Evolutionary conservation across 441 rosid genomes (phyloP).

Genomic region (Populus hybrid): DNA sequence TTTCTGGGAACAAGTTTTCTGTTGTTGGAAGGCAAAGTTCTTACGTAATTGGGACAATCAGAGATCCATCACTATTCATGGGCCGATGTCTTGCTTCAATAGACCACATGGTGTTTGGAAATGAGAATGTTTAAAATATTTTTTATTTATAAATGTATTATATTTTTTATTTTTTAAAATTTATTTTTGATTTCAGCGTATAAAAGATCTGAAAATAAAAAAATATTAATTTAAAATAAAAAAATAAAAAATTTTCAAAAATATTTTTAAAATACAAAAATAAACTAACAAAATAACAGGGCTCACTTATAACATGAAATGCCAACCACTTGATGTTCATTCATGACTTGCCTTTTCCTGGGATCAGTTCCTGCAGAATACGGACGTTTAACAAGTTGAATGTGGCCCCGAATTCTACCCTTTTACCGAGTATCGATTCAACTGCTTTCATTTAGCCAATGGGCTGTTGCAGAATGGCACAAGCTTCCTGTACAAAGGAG

Average conservation of each 20-base stretch:
- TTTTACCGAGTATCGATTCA: constrained; percentile 1
- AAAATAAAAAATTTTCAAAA: too few species aligned
- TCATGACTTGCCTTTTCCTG: neutral
- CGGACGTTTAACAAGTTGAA: neutral
- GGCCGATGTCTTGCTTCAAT: neutral
- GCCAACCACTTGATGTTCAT: neutral
- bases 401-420: neutral
- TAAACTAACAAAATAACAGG: too few species aligned
- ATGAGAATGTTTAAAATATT: too few species aligned
- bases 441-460: neutral
- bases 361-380: neutral
- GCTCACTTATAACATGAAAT: neutral
- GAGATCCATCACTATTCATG: neutral
- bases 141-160: too few species aligned
- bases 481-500: neutral
- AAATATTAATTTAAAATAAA: too few species aligned
- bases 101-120: neutral
- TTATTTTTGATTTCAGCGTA: too few species aligned
- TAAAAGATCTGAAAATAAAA: too few species aligned
- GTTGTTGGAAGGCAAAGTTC: neutral
- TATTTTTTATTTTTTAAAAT: too few species aligned
- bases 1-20: neutral
- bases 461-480: neutral
- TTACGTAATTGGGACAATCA: neutral
- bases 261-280: too few species aligned